These are phyloP conservation scores for Ascochyta koolunga DNA, from an alignment of 2,329 filamentous ascomycete genomes.

Conservation along the genomic window DNA sequence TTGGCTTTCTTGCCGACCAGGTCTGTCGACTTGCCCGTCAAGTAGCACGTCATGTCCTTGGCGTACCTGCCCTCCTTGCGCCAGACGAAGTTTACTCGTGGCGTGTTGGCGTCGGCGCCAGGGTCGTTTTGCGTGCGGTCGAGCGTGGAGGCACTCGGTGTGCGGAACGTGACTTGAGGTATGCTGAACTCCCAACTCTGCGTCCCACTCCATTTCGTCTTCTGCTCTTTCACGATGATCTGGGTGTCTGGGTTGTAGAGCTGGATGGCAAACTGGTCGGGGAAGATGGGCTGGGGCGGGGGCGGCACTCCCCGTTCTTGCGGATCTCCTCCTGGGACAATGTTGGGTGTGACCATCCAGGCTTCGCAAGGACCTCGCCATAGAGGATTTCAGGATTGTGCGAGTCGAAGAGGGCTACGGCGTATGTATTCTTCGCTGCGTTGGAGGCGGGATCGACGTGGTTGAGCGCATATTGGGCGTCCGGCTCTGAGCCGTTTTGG, in stretches of 20 bases:
- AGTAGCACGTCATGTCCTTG: conserved; percentile 86
- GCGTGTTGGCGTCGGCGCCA: conserved; percentile 58
- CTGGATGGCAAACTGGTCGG: conserved; percentile 79
- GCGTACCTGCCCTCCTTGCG: conserved; percentile 84
- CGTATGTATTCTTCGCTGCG: conserved; percentile 81
- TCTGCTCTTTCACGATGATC: conserved; percentile 71
- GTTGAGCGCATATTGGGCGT: conserved; percentile 79
- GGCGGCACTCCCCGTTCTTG: conserved; percentile 68
- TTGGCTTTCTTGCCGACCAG: conserved; percentile 68
- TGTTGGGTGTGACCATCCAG: conserved; percentile 83
- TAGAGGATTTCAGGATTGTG: conserved; percentile 81
- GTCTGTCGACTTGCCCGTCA: conserved; percentile 76
- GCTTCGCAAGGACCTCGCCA: conserved; percentile 82
- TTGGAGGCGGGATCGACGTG: conserved; percentile 74
- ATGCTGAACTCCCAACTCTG: conserved; percentile 92
- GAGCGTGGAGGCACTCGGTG: conserved; percentile 77
- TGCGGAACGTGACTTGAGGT: conserved; percentile 81
- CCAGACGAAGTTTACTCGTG: conserved; percentile 86
- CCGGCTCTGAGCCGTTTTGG: conserved; percentile 80
- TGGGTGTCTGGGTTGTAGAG: conserved; percentile 94
- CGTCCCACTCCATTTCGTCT: conserved; percentile 78
- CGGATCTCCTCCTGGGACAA: conserved; percentile 82
- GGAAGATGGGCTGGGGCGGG: conserved; percentile 73
- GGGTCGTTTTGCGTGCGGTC: conserved; percentile 74
- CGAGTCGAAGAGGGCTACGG: conserved; percentile 82